These are phyloP conservation scores for Phytopythium vexans DNA, from an alignment of 352 stramenopile species.

Conservation along the genomic window DNA sequence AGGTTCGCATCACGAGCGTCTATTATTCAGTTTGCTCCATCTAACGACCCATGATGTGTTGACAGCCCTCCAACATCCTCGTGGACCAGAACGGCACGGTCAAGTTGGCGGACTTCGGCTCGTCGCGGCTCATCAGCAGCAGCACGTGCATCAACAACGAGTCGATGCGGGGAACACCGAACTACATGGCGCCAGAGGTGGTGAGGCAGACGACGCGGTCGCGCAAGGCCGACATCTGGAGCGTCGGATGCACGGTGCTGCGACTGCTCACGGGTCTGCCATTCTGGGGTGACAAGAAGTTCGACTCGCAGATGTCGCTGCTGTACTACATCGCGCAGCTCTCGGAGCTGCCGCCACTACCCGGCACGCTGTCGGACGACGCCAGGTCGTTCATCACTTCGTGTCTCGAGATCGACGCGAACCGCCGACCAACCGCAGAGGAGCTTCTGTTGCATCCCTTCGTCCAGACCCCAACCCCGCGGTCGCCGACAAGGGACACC, in stretches of 20 bases:
- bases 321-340: conserved; percentile 66
- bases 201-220: conserved; percentile 83
- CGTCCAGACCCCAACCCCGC: conserved; percentile 19
- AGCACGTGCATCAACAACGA: conserved; percentile 43
- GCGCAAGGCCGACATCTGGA: conserved; percentile 82
- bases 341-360: conserved; percentile 34
- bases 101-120: conserved; percentile 94
- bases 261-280: conserved; percentile 61
- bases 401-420: conserved; percentile 48
- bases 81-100: conserved; percentile 92
- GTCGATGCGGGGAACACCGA: conserved; percentile 76
- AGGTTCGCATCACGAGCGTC: conserved; percentile 23
- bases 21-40: neutral
- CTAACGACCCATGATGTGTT: neutral
- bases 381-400: conserved; percentile 44
- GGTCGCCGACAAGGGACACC: neutral
- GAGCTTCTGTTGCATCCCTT: conserved; percentile 92
- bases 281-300: conserved; percentile 82
- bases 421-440: conserved; percentile 71
- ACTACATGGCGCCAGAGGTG: conserved; percentile 88
- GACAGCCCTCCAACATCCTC: conserved; percentile 89
- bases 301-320: conserved; percentile 63
- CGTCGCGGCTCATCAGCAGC: conserved; percentile 70
- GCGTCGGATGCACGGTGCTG: conserved; percentile 75
- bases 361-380: conserved; percentile 30